Evolutionary conservation across 306 rosid species (phyloP).

Genomic region (Vigna radiata): DNA sequence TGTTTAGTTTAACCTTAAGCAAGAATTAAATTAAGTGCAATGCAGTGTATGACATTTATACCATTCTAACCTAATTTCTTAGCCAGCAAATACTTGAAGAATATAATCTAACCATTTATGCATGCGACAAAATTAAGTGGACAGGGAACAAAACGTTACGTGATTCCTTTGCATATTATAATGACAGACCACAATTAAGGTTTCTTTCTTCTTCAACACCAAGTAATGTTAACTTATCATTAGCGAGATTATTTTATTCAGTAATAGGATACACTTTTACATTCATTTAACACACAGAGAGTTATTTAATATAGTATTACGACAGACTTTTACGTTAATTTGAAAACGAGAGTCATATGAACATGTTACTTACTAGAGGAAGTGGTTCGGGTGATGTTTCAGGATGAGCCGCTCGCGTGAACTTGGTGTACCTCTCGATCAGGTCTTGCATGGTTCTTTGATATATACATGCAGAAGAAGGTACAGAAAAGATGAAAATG

Average conservation of each 20-base stretch:
- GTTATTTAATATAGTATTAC: no score
- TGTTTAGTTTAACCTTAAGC: no score
- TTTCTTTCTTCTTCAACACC: neutral
- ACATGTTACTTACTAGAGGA: slow-evolving; percentile 48
- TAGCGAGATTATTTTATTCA: no score
- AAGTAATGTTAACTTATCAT: no score
- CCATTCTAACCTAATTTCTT: neutral
- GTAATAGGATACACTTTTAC: no score
- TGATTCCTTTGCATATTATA: slow-evolving; percentile 24
- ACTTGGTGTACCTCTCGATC: slow-evolving; percentile 77
- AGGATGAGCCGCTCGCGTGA: slow-evolving; percentile 57
- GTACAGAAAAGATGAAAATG: neutral
- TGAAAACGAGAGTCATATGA: no score
- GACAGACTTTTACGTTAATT: no score
- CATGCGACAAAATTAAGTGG: slow-evolving; percentile 29
- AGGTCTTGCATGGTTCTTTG: slow-evolving; percentile 87
- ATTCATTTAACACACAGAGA: no score
- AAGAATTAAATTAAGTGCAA: no score
- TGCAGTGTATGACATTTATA: no score
- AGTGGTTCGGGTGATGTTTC: slow-evolving; percentile 52
- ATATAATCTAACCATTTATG: slow-evolving; percentile 35
- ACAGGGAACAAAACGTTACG: slow-evolving; percentile 24
- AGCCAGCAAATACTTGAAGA: slow-evolving; percentile 1
- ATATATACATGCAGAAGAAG: no score
- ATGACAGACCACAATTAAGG: neutral